Conservation (phyloP, 805 yeast species). For the Starmerella bombi region DNA sequence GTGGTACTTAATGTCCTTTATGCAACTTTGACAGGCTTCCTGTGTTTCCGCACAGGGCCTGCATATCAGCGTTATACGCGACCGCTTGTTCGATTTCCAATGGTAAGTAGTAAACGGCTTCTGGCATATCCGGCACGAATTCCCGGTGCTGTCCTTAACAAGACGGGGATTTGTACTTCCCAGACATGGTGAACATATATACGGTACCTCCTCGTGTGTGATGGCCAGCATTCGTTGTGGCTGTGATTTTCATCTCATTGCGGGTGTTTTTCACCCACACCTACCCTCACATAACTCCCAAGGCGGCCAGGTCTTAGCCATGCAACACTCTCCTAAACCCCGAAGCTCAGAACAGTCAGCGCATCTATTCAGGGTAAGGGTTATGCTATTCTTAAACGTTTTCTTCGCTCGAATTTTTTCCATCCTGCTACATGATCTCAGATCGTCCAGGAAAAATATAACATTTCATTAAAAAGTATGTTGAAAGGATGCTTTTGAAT, state of each 20-base stretch:
- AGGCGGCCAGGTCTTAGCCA: too few species aligned
- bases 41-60: constrained; percentile 62
- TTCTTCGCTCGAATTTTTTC: not conserved
- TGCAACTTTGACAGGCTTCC: constrained; percentile 80
- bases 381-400: too few species aligned
- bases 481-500: constrained; percentile 30
- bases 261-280: not conserved
- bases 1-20: constrained; percentile 68
- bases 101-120: constrained; percentile 70
- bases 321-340: too few species aligned
- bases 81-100: constrained; percentile 43
- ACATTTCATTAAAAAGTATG: constrained; percentile 19
- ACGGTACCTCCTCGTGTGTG: constrained; percentile 37
- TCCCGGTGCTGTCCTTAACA: constrained; percentile 57
- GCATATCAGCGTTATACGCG: constrained; percentile 52
- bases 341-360: too few species aligned
- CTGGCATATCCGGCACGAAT: constrained; percentile 75
- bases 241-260: not conserved
- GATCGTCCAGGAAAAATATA: not conserved
- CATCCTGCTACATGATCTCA: not conserved
- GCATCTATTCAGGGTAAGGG: too few species aligned
- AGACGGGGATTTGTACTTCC: constrained; percentile 59
- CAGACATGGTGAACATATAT: constrained; percentile 60
- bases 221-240: not conserved
- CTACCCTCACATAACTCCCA: too few species aligned